These are phyloP conservation scores for Phoenix dactylifera DNA, from an alignment of 176 grass and related monocot species.

Conservation along the genomic window DNA sequence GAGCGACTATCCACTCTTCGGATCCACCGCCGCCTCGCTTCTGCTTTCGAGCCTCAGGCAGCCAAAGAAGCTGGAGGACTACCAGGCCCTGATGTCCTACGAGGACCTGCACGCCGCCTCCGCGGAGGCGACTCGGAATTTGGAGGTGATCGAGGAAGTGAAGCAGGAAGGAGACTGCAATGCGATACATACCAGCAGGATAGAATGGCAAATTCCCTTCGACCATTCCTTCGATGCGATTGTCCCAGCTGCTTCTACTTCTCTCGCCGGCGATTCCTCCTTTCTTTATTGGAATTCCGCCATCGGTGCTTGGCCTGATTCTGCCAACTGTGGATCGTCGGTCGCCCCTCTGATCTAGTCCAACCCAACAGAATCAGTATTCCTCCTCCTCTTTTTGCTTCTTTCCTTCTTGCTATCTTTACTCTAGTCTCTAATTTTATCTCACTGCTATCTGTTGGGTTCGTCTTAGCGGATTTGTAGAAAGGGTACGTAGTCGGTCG, in stretches of 20 bases:
- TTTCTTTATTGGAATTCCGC: constrained; percentile 6
- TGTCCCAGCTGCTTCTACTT: not conserved
- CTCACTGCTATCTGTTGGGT: too few relatives aligned
- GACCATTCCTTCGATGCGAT: not conserved
- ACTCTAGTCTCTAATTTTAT: too few relatives aligned
- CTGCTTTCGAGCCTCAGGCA: not conserved
- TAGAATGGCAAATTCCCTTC: constrained; percentile 2
- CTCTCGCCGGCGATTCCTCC: not conserved
- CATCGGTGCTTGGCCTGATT: not conserved
- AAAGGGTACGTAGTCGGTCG: not conserved
- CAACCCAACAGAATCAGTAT: not conserved
- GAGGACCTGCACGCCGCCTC: not conserved
- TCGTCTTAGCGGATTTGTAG: not conserved
- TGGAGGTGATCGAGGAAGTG: not conserved
- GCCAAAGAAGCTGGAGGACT: constrained; percentile 4
- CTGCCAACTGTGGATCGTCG: not conserved
- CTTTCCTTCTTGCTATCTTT: not conserved
- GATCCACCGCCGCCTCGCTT: not conserved
- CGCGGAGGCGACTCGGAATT: not conserved
- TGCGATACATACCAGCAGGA: not conserved
- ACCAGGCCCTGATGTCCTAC: not conserved
- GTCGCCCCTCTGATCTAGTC: constrained; percentile 7
- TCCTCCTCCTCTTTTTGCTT: not conserved
- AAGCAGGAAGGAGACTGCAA: constrained; percentile 4
- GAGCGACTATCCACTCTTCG: not conserved